Evolutionary conservation across 371 early-diverging fungal species (phyloP).

Genomic region (Mortierella sp.): DNA sequence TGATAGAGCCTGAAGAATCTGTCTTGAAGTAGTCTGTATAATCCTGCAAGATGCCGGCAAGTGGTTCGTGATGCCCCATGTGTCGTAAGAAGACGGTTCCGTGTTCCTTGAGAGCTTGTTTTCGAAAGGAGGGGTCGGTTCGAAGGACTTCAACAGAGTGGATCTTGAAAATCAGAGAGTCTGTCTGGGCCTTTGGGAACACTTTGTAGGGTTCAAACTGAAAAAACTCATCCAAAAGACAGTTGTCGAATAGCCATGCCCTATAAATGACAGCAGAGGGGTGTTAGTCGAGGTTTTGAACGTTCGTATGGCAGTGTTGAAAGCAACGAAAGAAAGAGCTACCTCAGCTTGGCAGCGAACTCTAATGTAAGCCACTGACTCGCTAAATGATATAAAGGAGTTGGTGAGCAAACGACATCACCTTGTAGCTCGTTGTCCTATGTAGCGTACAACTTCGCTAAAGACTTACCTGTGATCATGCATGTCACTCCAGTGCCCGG

Average conservation of each 20-base stretch:
- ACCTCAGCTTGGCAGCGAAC: conserved; percentile 64
- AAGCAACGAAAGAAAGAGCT: not conserved
- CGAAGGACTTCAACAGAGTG: not conserved
- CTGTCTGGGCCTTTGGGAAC: conserved; percentile 73
- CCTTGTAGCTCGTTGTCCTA: too few relatives aligned
- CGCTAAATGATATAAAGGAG: conserved; percentile 30
- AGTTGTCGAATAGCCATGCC: conserved; percentile 68
- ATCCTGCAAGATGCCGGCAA: conserved; percentile 36
- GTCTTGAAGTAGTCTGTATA: conserved; percentile 13
- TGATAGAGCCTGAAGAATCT: not conserved
- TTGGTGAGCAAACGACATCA: not conserved
- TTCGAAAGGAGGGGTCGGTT: not conserved
- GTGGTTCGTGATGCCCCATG: conserved; percentile 48
- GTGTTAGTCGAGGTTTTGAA: not conserved
- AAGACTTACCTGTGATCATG: conserved; percentile 57
- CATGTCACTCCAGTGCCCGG: conserved; percentile 59
- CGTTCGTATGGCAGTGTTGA: not conserved
- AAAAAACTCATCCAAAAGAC: conserved; percentile 63
- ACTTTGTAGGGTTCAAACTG: conserved; percentile 77
- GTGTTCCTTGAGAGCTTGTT: conserved; percentile 4
- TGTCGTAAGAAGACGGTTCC: conserved; percentile 57
- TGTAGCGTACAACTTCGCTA: too few relatives aligned
- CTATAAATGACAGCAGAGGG: conserved; percentile 31
- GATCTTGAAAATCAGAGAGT: conserved; percentile 70
- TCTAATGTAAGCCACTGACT: conserved; percentile 75